Conservation (phyloP, 352 stramenopile species). For the Thraustochytrium aureum region DNA sequence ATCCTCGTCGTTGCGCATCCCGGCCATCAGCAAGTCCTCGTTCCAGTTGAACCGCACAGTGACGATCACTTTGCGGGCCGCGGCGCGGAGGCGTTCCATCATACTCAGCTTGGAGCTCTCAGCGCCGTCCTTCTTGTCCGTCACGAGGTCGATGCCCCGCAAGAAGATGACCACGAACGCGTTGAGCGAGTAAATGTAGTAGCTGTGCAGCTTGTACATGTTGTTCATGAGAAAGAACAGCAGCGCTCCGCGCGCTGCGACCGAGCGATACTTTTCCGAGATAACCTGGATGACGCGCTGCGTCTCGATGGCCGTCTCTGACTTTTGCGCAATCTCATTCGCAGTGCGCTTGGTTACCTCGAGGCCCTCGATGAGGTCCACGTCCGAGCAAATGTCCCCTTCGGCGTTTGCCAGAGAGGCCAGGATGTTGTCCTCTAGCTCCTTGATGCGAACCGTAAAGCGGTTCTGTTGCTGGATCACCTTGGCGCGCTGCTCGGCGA, state of each 20-base stretch:
- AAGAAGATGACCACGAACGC: conserved; percentile 95
- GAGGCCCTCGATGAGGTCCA: conserved; percentile 92
- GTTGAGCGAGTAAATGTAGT: conserved; percentile 96
- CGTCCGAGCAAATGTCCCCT: conserved; percentile 97
- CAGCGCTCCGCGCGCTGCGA: conserved; percentile 84
- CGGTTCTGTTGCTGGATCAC: conserved; percentile 83
- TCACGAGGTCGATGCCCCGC: conserved; percentile 86
- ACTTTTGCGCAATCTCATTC: conserved; percentile 84
- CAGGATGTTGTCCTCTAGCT: conserved; percentile 88
- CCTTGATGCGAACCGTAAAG: conserved; percentile 83
- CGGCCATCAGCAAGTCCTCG: conserved; percentile 17
- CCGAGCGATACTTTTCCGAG: conserved; percentile 89
- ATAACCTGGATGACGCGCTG: conserved; percentile 79
- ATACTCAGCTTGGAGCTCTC: conserved; percentile 61
- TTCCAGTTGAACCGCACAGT: conserved; percentile 32
- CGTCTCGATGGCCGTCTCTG: conserved; percentile 74
- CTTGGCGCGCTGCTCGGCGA: conserved; percentile 87
- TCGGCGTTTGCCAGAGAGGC: conserved; percentile 84
- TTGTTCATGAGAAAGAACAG: conserved; percentile 97
- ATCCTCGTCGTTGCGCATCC: background rate
- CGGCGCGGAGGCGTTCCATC: conserved; percentile 65
- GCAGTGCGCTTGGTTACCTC: conserved; percentile 90
- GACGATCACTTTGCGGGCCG: conserved; percentile 18
- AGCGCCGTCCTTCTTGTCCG: conserved; percentile 58
- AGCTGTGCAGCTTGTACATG: conserved; percentile 94